These are phyloP conservation scores for Brasilioporus rufonigricans DNA, from an alignment of 768 basidiomycete species.

Conservation along the genomic window DNA sequence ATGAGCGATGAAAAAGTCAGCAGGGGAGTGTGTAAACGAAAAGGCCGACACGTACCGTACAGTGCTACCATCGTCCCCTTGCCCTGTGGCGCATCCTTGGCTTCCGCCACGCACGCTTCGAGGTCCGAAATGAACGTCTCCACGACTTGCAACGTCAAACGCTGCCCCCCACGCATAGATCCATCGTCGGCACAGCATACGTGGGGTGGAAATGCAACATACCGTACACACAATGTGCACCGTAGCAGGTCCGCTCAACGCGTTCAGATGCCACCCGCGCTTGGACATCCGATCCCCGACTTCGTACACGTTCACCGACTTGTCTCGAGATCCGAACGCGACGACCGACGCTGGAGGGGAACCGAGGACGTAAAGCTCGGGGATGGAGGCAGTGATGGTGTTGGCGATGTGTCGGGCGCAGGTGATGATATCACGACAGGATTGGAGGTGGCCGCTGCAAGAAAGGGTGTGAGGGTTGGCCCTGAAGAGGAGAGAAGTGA, in stretches of 20 bases:
- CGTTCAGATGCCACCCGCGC: constrained; percentile 92
- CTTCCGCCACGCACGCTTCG: constrained; percentile 70
- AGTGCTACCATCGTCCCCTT: constrained; percentile 89
- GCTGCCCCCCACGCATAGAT: constrained; percentile 41
- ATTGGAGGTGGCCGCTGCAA: constrained; percentile 25
- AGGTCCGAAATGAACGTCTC: constrained; percentile 85
- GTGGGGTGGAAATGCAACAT: constrained; percentile 37
- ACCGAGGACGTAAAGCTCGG: constrained; percentile 86
- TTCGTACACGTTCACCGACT: not conserved
- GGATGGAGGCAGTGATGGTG: constrained; percentile 63
- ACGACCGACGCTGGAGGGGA: constrained; percentile 89
- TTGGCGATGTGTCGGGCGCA: constrained; percentile 69
- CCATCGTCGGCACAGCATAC: no score
- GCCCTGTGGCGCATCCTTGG: constrained; percentile 58
- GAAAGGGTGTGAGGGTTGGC: constrained; percentile 39
- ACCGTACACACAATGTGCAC: constrained; percentile 96
- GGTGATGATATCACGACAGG: constrained; percentile 79
- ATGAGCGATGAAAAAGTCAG: no score
- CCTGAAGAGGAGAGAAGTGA: not conserved
- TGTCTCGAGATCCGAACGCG: no score
- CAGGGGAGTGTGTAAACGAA: no score
- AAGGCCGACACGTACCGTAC: constrained; percentile 75
- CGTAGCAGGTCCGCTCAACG: constrained; percentile 70
- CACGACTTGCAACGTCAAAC: constrained; percentile 71
- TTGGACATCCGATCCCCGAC: constrained; percentile 54